phyloP scores from a whole-genome alignment of 139 green algal genomes.

The Mesostigma viride region DNA sequence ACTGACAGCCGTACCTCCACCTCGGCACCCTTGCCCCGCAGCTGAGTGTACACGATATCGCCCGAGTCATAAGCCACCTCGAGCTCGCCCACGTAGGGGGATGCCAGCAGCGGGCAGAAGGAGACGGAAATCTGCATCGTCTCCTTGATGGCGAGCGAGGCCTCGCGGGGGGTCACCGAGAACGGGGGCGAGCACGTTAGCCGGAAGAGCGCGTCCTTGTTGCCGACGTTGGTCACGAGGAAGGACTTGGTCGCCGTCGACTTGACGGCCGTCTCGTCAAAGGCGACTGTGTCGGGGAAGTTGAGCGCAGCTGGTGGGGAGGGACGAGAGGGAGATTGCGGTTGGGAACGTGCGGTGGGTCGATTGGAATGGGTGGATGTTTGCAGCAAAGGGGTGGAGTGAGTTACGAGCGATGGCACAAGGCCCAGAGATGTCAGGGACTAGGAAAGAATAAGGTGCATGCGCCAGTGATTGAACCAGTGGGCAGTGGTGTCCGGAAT shows the following conservation, averaged over 20 bases:
- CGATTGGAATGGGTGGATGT: no score
- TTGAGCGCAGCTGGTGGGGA: constrained; percentile 46
- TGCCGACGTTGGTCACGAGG: constrained; percentile 58
- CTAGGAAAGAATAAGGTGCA: no score
- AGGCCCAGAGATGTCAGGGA: no score
- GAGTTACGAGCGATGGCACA: no score
- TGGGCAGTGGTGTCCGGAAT: no score
- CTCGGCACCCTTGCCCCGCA: constrained; percentile 42
- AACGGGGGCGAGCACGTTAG: constrained; percentile 43
- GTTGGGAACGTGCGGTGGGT: no score
- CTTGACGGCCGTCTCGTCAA: constrained; percentile 34
- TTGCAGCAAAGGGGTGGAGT: no score
- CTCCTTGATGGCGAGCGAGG: constrained; percentile 45
- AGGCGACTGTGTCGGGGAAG: constrained; percentile 52
- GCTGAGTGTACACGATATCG: neutral
- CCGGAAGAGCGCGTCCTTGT: constrained; percentile 41
- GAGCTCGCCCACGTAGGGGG: constrained; percentile 38
- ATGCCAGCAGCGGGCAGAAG: constrained; percentile 39
- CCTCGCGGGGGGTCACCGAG: constrained; percentile 38
- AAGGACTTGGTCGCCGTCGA: constrained; percentile 27
- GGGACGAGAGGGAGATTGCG: no score
- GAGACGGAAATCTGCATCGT: constrained; percentile 44
- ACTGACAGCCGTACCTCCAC: constrained; percentile 46
- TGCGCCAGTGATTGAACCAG: no score
- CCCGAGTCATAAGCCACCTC: constrained; percentile 41